Base-by-base conservation (phyloP, 345 rosid species). In the Heritiera littoralis region DNA sequence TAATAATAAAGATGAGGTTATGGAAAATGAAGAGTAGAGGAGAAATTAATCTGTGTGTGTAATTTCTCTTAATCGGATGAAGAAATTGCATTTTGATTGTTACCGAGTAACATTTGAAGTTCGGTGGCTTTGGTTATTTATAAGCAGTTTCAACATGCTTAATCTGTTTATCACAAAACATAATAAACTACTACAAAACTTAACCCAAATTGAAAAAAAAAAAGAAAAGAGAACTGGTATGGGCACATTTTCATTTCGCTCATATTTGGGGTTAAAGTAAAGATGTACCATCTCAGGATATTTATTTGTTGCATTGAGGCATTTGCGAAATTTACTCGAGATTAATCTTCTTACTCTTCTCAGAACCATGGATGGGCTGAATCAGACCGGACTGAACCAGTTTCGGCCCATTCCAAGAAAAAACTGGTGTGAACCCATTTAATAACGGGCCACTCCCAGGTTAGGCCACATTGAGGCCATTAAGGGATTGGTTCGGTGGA, bases 331-430 rank as follows among this genome's bases (percentile, higher is more conserved):
- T 35, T 54, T 72, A 35, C 0, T 70, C 11, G 55, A 68, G 49
- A 35, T 45, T 73, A 75, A 54, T 75, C 66, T 80, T 76, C 41
- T 66, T 78, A 75, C 58, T 85, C 73, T 76, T 81, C 23, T 81
- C 82, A 5, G 88, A 79, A 67, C 82, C 80, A 51, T 90, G 91
- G 66, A 23, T 23, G 28, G 28, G 28, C 28, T 23, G 28, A 23
- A 23, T 23, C 28, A 23, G 28, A 23, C 28, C 28, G 28, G 28
- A 23, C 28, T 23, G 0, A 23, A 23, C 28, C 28, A 23, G 28
- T 23, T 23, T 23, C 28, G 28, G 28, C 28, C 28, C 28, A 23
- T 23, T 23, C 28, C 28, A 23, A 23, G 28, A 23, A 23, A 23
- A 23, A 23, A 23, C 28, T 23, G 28, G 28, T 23, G 28, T 23